These are phyloP conservation scores for Podila epicladia DNA, from an alignment of 192 early-diverging fungal species.

Conservation along the genomic window DNA sequence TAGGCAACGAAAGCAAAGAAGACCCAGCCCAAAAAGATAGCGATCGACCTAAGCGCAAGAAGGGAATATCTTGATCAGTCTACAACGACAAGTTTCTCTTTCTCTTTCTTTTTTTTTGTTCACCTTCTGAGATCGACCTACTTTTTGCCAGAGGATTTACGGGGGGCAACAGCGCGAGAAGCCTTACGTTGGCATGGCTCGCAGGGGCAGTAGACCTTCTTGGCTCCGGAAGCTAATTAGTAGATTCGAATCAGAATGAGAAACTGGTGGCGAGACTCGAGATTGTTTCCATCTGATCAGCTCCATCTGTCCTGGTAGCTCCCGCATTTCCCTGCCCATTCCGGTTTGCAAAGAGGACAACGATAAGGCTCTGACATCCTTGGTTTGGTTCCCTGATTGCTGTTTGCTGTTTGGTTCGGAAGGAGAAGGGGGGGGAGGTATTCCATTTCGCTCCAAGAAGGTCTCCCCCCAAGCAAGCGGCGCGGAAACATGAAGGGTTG, in stretches of 20 bases:
- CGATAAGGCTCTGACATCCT: no score
- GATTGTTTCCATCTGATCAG: no score
- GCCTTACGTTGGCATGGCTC: conserved; percentile 48
- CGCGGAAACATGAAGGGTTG: background rate
- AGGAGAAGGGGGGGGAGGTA: no score
- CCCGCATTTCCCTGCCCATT: no score
- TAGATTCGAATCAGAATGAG: background rate
- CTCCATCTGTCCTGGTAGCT: no score
- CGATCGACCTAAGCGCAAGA: conserved; percentile 43
- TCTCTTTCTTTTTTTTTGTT: conserved; percentile 37
- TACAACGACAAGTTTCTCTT: background rate
- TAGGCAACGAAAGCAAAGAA: conserved; percentile 72
- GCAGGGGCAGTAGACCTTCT: conserved; percentile 40
- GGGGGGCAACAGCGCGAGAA: conserved; percentile 23
- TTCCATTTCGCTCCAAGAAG: background rate
- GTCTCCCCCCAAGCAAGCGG: background rate
- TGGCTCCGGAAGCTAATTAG: conserved; percentile 13
- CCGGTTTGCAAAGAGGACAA: no score
- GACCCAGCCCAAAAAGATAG: conserved; percentile 71
- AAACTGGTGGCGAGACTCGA: background rate
- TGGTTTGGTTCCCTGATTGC: no score
- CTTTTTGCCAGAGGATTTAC: conserved; percentile 14
- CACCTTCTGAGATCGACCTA: background rate
- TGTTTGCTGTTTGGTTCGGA: background rate
- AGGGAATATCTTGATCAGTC: background rate